These are phyloP conservation scores for Ganoderma meredithae DNA, from an alignment of 1,284 basidiomycete genomes.

Conservation along the genomic window DNA sequence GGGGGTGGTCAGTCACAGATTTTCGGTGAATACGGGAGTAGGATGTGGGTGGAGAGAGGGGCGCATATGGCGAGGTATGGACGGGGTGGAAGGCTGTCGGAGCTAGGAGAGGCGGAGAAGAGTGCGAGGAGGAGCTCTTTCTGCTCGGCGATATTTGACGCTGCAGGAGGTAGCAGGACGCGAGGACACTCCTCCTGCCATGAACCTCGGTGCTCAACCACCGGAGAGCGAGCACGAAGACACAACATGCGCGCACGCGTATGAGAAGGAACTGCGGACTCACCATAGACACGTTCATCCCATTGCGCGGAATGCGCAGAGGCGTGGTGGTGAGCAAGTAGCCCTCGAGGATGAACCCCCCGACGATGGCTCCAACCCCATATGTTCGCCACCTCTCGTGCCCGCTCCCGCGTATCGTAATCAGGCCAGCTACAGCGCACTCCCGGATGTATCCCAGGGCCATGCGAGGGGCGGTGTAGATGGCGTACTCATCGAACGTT, in stretches of 20 bases:
- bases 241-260: too few relatives aligned
- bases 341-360: conserved; percentile 57
- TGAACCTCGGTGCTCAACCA: too few relatives aligned
- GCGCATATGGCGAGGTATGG: neutral
- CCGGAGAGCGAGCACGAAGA: neutral
- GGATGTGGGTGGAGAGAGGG: neutral
- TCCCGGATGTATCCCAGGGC: conserved; percentile 66
- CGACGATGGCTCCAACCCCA: conserved; percentile 56
- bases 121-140: too few relatives aligned
- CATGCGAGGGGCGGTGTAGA: conserved; percentile 61
- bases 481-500: conserved; percentile 62
- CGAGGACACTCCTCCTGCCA: too few relatives aligned
- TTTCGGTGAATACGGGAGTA: too few relatives aligned
- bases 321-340: conserved; percentile 59
- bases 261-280: conserved; percentile 31
- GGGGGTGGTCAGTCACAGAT: neutral
- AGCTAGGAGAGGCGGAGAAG: too few relatives aligned
- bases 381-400: conserved; percentile 58
- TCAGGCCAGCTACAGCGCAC: conserved; percentile 60
- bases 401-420: conserved; percentile 48
- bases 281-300: conserved; percentile 60
- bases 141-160: too few relatives aligned
- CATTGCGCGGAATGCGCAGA: conserved; percentile 52
- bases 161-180: too few relatives aligned
- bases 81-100: too few relatives aligned